phyloP scores from a whole-genome alignment of 139 green algal species.

The Chlorella sp. region DNA sequence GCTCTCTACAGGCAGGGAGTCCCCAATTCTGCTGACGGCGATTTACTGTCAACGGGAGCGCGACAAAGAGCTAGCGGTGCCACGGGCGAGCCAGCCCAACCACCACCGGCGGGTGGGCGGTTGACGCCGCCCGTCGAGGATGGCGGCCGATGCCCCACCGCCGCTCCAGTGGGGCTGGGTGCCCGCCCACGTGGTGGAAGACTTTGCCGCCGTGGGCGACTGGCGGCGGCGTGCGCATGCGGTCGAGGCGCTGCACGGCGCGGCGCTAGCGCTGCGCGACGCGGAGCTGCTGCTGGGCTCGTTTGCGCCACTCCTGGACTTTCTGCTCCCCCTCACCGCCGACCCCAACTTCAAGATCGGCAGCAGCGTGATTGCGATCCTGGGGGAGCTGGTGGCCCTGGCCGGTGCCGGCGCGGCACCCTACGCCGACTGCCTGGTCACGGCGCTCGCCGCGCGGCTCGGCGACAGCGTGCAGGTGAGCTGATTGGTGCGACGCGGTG shows the following conservation, averaged over 20 bases:
- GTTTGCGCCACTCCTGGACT: constrained; percentile 64
- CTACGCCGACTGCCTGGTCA: constrained; percentile 46
- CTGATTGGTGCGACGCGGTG: too few relatives aligned
- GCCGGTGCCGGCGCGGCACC: constrained; percentile 53
- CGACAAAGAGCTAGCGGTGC: too few relatives aligned
- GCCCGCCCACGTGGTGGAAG: constrained; percentile 1
- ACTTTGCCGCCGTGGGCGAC: constrained; percentile 17
- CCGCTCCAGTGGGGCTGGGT: constrained; percentile 21
- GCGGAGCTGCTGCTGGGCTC: constrained; percentile 40
- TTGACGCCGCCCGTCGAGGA: too few relatives aligned
- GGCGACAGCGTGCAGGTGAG: constrained; percentile 79
- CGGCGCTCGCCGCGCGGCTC: constrained; percentile 46
- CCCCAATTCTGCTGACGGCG: too few relatives aligned
- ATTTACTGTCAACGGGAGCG: too few relatives aligned
- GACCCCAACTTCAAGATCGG: constrained; percentile 89
- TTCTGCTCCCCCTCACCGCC: constrained; percentile 62
- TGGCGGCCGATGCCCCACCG: too few relatives aligned
- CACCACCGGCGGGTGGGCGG: too few relatives aligned
- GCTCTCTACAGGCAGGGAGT: too few relatives aligned
- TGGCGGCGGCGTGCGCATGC: constrained; percentile 40
- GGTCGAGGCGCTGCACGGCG: constrained; percentile 67
- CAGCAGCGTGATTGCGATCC: constrained; percentile 68
- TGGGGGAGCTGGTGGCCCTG: constrained; percentile 59
- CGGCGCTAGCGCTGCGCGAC: constrained; percentile 44
- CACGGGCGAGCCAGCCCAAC: too few relatives aligned